Conservation (phyloP, 1,284 basidiomycete species). For the Ceratobasidium sp. region DNA sequence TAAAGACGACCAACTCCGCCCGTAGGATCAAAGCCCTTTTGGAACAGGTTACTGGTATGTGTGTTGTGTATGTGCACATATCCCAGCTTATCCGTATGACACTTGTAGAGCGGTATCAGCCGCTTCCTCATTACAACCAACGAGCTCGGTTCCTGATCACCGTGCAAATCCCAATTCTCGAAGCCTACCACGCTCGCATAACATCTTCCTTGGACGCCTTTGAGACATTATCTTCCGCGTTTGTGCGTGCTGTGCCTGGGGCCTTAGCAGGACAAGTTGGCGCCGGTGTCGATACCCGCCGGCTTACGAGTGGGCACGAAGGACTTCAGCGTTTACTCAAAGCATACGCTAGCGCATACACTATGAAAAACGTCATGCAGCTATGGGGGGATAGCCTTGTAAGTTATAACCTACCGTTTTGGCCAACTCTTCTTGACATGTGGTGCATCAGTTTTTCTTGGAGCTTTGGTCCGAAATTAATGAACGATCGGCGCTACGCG, state of each 20-base stretch:
- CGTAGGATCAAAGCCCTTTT: constrained; percentile 84
- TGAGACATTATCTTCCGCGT: constrained; percentile 87
- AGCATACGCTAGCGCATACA: constrained; percentile 82
- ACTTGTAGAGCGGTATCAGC: constrained; percentile 84
- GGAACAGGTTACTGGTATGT: constrained; percentile 86
- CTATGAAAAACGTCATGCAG: constrained; percentile 75
- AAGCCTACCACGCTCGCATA: constrained; percentile 82
- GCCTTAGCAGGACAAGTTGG: constrained; percentile 70
- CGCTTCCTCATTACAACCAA: constrained; percentile 82
- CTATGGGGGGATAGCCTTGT: constrained; percentile 90
- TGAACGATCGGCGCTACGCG: constrained; percentile 67
- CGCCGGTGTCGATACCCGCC: constrained; percentile 68
- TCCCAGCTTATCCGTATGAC: constrained; percentile 11
- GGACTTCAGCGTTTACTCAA: constrained; percentile 86
- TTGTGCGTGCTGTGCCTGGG: constrained; percentile 92
- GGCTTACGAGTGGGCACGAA: constrained; percentile 80
- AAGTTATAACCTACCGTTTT: constrained; percentile 54
- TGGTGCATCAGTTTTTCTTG: constrained; percentile 79
- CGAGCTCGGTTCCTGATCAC: constrained; percentile 85
- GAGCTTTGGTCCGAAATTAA: constrained; percentile 87
- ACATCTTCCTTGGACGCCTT: constrained; percentile 91
- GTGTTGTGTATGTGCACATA: neutral
- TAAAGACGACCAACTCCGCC: constrained; percentile 82
- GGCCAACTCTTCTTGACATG: neutral
- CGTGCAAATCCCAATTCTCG: constrained; percentile 88